phyloP scores from a whole-genome alignment of 495 filamentous ascomycete species.

The Rhypophila decipiens region DNA sequence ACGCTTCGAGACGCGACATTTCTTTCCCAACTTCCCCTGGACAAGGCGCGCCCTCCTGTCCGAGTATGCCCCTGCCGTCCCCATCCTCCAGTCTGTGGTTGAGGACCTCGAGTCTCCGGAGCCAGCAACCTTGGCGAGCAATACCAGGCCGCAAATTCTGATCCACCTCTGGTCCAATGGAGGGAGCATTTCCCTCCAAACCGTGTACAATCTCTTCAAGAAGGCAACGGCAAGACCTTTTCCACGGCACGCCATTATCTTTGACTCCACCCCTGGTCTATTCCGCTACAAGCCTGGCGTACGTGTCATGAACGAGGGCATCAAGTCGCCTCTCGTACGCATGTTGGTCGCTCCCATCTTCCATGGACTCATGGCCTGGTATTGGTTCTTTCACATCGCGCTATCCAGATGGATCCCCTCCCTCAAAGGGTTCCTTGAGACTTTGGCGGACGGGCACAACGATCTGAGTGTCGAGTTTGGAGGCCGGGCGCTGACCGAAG shows the following conservation, averaged over 20 bases:
- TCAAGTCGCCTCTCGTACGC: slow-evolving; percentile 11
- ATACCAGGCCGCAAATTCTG: slow-evolving; percentile 21
- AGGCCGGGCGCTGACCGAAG: slow-evolving; percentile 21
- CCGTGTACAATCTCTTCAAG: slow-evolving; percentile 14
- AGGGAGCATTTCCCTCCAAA: slow-evolving; percentile 23
- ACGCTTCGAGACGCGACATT: slow-evolving; percentile 27
- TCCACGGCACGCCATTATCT: slow-evolving; percentile 27
- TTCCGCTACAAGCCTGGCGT: slow-evolving; percentile 21
- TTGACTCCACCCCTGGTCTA: slow-evolving; percentile 37
- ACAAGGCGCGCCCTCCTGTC: background rate
- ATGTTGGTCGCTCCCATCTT: slow-evolving; percentile 20
- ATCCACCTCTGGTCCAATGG: slow-evolving; percentile 43
- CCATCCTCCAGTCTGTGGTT: slow-evolving; percentile 15
- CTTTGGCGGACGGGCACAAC: slow-evolving; percentile 24
- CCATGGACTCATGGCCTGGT: slow-evolving; percentile 15
- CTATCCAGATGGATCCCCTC: background rate
- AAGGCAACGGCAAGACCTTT: background rate
- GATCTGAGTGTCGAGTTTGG: slow-evolving; percentile 5
- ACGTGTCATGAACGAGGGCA: slow-evolving; percentile 20
- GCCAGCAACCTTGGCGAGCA: background rate
- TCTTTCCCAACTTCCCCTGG: slow-evolving; percentile 7
- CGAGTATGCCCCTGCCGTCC: slow-evolving; percentile 14
- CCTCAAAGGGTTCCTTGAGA: slow-evolving; percentile 20
- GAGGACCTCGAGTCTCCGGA: background rate
- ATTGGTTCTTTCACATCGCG: slow-evolving; percentile 25